A percentile compares a stretch with the other conserved stretches of the same genome.
phyloP scores from a whole-genome alignment of 495 filamentous ascomycete genomes.

The Penicillium waksmanii region DNA sequence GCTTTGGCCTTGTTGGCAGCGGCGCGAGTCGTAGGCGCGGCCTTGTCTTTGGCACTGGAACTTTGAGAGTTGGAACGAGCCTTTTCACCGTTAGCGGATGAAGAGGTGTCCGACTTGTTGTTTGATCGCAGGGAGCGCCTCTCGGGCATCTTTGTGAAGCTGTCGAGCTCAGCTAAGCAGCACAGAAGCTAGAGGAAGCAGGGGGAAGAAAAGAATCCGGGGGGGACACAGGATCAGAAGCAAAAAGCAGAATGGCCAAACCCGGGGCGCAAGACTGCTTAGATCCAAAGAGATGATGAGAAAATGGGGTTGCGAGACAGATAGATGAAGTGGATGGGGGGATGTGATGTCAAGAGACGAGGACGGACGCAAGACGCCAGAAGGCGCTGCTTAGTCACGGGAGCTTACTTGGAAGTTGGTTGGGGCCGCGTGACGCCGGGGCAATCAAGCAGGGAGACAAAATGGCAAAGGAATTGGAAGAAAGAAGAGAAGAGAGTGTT shows the following conservation, averaged over 20 bases:
- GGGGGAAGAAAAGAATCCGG: constrained; percentile 28
- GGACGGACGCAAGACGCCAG: constrained; percentile 42
- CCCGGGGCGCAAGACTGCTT: constrained; percentile 20
- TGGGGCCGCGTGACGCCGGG: constrained; percentile 4
- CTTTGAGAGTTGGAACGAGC: constrained; percentile 54
- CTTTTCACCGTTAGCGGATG: constrained; percentile 62
- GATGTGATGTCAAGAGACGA: constrained; percentile 55
- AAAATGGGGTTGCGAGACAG: constrained; percentile 26
- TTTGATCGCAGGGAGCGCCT: constrained; percentile 61
- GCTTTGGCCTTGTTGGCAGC: constrained; percentile 55
- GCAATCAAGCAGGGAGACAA: neutral
- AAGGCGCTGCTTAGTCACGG: constrained; percentile 47
- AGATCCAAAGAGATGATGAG: constrained; percentile 28
- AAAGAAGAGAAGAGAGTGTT: constrained; percentile 1
- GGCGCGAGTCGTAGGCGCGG: constrained; percentile 46
- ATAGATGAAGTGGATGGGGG: constrained; percentile 46
- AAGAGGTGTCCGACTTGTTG: constrained; percentile 58
- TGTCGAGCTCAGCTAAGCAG: constrained; percentile 42
- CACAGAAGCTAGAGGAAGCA: constrained; percentile 38
- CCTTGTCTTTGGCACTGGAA: constrained; percentile 54
- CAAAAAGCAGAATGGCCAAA: constrained; percentile 28
- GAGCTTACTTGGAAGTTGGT: constrained; percentile 32
- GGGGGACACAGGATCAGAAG: constrained; percentile 18
- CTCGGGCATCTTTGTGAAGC: constrained; percentile 57
- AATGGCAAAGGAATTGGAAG: neutral